Evolutionary conservation across 305 asterid species (phyloP).

Genomic region (Solanum hybrid): DNA sequence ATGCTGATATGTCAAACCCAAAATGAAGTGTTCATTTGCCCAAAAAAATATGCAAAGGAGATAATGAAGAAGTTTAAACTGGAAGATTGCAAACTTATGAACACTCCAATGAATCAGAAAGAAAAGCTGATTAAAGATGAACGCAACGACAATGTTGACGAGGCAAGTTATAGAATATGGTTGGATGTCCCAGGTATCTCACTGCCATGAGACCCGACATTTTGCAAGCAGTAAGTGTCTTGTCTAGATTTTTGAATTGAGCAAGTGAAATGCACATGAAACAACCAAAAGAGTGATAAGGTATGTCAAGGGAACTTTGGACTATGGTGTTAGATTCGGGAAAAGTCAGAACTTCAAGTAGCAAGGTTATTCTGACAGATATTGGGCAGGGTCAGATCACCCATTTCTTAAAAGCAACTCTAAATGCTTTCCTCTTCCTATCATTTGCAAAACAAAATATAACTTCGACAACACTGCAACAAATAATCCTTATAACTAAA

Average conservation of each 20-base stretch:
- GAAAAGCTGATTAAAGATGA: neutral
- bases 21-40: neutral
- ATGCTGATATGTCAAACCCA: neutral
- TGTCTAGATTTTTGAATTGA: neutral
- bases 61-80: neutral
- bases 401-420: neutral
- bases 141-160: neutral
- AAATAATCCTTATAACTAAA: neutral
- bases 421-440: neutral
- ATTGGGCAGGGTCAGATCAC: neutral
- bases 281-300: neutral
- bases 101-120: neutral
- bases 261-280: neutral
- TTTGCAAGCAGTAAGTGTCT: neutral
- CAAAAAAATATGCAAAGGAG: neutral
- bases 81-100: neutral
- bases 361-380: neutral
- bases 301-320: neutral
- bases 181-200: neutral
- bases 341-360: neutral
- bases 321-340: neutral
- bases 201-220: neutral
- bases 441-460: neutral
- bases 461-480: neutral
- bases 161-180: neutral